Percentiles rank a stretch among this genome's conserved stretches.
phyloP scores from a whole-genome alignment of 345 rosid genomes.

The Carallia pectinifolia region DNA sequence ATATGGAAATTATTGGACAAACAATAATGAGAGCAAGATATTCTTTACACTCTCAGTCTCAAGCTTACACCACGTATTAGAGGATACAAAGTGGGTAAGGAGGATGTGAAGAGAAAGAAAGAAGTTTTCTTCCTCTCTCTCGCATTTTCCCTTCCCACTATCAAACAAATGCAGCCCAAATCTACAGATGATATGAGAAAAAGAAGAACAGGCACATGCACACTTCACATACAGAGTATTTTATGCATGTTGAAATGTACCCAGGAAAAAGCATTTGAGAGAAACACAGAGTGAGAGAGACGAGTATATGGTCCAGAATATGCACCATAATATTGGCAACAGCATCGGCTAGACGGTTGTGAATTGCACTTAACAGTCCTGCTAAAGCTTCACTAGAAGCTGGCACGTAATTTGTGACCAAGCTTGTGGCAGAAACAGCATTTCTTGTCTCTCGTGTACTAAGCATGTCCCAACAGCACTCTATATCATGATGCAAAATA shows the following conservation, averaged over 20 bases:
- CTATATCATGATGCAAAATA: constrained; percentile 75
- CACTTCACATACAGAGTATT: no score
- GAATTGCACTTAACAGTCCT: constrained; percentile 58
- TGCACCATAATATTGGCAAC: constrained; percentile 55
- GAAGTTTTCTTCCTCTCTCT: no score
- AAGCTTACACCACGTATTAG: not conserved
- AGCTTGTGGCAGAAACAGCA: constrained; percentile 81
- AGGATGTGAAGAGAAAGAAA: no score
- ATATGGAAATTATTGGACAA: not conserved
- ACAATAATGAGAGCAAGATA: not conserved
- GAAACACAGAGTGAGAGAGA: not conserved
- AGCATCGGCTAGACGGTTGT: constrained; percentile 73
- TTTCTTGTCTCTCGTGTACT: constrained; percentile 71
- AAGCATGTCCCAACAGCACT: constrained; percentile 85
- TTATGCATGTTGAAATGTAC: no score
- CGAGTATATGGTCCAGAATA: not conserved
- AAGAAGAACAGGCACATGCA: no score
- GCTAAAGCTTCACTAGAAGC: constrained; percentile 70
- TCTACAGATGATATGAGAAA: no score
- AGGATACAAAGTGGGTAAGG: not conserved
- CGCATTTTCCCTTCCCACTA: no score
- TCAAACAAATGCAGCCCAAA: no score
- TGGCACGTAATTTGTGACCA: constrained; percentile 72
- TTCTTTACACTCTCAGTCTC: not conserved
- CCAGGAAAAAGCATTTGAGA: not conserved